These are phyloP conservation scores for Pyrenophora seminiperda DNA, from an alignment of 2,329 filamentous ascomycete genomes.

Conservation along the genomic window DNA sequence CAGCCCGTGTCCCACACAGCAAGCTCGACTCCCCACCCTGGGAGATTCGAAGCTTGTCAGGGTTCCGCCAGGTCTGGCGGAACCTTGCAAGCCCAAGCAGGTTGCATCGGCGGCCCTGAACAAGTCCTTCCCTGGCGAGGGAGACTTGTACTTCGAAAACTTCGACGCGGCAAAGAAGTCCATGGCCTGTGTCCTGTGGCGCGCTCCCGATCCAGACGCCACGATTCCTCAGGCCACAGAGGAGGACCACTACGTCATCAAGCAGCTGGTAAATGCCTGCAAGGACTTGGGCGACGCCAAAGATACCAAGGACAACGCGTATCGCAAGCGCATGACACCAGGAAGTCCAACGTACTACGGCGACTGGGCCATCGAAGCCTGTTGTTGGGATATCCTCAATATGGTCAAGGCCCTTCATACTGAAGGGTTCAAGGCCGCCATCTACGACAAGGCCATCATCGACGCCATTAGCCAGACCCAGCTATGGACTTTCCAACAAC, in stretches of 20 bases:
- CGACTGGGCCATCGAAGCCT: conserved; percentile 20
- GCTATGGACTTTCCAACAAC: conserved; percentile 17
- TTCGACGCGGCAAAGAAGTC: conserved; percentile 4
- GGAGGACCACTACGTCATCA: conserved; percentile 9
- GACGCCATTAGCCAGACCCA: conserved; percentile 18
- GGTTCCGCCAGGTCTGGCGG: neutral
- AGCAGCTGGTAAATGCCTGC: conserved; percentile 10
- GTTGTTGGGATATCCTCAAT: conserved; percentile 17
- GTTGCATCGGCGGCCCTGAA: conserved; percentile 6
- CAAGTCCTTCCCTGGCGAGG: neutral
- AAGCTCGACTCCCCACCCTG: neutral
- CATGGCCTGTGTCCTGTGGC: conserved; percentile 9
- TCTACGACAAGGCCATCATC: conserved; percentile 15
- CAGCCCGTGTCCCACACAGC: neutral
- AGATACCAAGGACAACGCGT: conserved; percentile 12
- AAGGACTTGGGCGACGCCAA: conserved; percentile 9
- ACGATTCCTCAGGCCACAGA: conserved; percentile 13
- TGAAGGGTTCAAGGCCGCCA: conserved; percentile 13
- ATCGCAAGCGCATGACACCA: conserved; percentile 18
- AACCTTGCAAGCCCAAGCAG: conserved; percentile 3
- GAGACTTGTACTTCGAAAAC: conserved; percentile 15
- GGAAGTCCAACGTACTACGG: conserved; percentile 5
- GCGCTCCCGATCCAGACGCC: conserved; percentile 5
- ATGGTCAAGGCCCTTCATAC: conserved; percentile 13
- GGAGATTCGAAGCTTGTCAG: neutral